Percentiles rank a stretch among this genome's conserved stretches.
phyloP scores from a whole-genome alignment of 2,329 filamentous ascomycete species.

The Colletotrichum liriopes region DNA sequence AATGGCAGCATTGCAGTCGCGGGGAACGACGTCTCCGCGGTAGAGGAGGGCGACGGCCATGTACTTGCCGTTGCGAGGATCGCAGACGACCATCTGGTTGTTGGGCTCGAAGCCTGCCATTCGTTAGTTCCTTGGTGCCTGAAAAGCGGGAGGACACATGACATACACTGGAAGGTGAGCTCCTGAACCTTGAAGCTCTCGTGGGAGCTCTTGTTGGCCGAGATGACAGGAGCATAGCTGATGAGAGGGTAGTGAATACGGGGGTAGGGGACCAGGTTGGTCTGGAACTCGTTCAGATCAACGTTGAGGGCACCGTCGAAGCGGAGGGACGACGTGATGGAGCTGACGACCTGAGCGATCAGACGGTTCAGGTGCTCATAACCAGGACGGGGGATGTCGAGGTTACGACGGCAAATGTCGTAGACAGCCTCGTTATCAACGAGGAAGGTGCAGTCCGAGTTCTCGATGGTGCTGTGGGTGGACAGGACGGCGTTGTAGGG shows the following conservation, averaged over 20 bases:
- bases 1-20: constrained; percentile 78
- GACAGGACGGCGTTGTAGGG: constrained; percentile 83
- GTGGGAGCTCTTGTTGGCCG: constrained; percentile 82
- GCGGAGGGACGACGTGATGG: constrained; percentile 80
- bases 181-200: constrained; percentile 91
- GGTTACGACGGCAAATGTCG: constrained; percentile 81
- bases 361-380: constrained; percentile 82
- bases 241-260: constrained; percentile 83
- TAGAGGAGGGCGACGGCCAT: constrained; percentile 82
- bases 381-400: constrained; percentile 78
- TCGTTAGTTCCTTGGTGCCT: constrained; percentile 46
- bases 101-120: constrained; percentile 79
- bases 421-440: constrained; percentile 84
- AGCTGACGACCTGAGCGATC: constrained; percentile 82
- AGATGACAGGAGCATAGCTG: constrained; percentile 81
- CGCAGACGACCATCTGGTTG: constrained; percentile 85
- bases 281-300: constrained; percentile 85
- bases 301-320: constrained; percentile 83
- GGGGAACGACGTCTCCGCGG: constrained; percentile 80
- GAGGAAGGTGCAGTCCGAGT: constrained; percentile 85
- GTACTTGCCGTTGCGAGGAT: constrained; percentile 82
- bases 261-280: constrained; percentile 81
- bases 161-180: constrained; percentile 80
- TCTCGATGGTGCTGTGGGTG: constrained; percentile 83
- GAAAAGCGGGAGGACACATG: neutral